Evolutionary conservation across 2,329 filamentous ascomycete genomes (phyloP).

Genomic region (Ceratocystis cubensis): DNA sequence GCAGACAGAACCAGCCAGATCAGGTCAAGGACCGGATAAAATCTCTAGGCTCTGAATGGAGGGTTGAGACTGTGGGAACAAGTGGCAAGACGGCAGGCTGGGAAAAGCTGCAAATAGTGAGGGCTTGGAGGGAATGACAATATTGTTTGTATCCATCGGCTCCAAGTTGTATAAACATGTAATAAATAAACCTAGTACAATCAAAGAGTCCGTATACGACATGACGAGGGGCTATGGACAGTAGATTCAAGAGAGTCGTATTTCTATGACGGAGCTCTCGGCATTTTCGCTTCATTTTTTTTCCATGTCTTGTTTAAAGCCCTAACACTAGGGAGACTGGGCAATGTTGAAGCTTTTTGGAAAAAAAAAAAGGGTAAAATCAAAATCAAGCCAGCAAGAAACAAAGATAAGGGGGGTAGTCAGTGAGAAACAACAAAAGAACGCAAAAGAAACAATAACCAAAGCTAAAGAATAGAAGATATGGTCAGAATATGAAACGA

Average conservation of each 20-base stretch:
- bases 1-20: constrained; percentile 77
- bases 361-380: neutral
- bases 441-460: constrained; percentile 7
- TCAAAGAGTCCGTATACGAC: neutral
- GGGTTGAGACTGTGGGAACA: constrained; percentile 60
- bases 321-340: constrained; percentile 15
- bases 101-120: constrained; percentile 83
- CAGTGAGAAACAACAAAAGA: constrained; percentile 8
- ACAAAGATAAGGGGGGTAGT: constrained; percentile 2
- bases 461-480: constrained; percentile 3
- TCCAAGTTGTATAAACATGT: neutral
- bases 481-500: constrained; percentile 5
- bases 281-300: constrained; percentile 28
- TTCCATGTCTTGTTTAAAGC: constrained; percentile 25
- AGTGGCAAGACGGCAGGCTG: constrained; percentile 84
- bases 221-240: neutral
- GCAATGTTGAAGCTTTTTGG: constrained; percentile 6
- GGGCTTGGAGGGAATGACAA: constrained; percentile 55
- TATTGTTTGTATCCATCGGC: neutral
- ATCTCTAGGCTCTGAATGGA: constrained; percentile 48
- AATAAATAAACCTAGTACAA: neutral
- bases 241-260: neutral
- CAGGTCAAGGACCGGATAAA: constrained; percentile 53
- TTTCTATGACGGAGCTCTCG: constrained; percentile 22
- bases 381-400: constrained; percentile 7